Conservation (phyloP, 1,284 basidiomycete genomes). For the Macrocystidia cucumis region DNA sequence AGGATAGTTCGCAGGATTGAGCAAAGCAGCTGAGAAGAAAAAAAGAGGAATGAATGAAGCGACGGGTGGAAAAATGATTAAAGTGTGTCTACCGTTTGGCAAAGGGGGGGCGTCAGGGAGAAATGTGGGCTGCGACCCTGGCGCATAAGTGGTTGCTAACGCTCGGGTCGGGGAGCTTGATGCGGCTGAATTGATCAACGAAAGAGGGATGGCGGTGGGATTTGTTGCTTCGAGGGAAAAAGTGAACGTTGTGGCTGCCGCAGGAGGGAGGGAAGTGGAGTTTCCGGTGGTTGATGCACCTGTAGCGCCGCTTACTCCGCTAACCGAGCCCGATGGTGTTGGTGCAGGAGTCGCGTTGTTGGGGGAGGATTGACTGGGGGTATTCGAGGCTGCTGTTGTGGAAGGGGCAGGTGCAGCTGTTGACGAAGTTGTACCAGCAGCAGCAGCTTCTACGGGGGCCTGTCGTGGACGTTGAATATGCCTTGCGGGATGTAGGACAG, state of each 20-base stretch:
- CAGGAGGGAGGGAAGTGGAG: slow-evolving; percentile 3
- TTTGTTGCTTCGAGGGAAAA: slow-evolving; percentile 44
- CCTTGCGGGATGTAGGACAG: slow-evolving; percentile 10
- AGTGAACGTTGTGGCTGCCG: slow-evolving; percentile 16
- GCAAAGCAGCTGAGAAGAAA: slow-evolving; percentile 24
- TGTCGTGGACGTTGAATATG: slow-evolving; percentile 16
- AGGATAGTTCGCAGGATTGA: slow-evolving; percentile 57
- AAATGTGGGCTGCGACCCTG: slow-evolving; percentile 27
- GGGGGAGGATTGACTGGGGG: too few relatives aligned
- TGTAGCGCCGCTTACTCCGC: too few relatives aligned
- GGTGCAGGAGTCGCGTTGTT: too few relatives aligned
- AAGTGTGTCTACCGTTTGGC: slow-evolving; percentile 32
- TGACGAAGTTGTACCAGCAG: slow-evolving; percentile 3
- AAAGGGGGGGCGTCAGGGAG: slow-evolving; percentile 32
- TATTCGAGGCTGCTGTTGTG: slow-evolving; percentile 7
- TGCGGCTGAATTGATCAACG: slow-evolving; percentile 13
- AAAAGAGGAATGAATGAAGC: slow-evolving; percentile 3
- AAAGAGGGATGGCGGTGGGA: slow-evolving; percentile 25
- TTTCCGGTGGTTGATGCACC: slow-evolving; percentile 1
- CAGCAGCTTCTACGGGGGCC: slow-evolving; percentile 5
- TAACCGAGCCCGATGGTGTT: too few relatives aligned
- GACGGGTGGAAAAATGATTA: slow-evolving; percentile 2
- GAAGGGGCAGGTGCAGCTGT: slow-evolving; percentile 6
- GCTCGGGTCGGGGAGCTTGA: slow-evolving; percentile 12
- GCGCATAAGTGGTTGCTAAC: slow-evolving; percentile 22